Evolutionary conservation across 805 yeast genomes (phyloP).

Genomic region (Myxozyma mucilagina): DNA sequence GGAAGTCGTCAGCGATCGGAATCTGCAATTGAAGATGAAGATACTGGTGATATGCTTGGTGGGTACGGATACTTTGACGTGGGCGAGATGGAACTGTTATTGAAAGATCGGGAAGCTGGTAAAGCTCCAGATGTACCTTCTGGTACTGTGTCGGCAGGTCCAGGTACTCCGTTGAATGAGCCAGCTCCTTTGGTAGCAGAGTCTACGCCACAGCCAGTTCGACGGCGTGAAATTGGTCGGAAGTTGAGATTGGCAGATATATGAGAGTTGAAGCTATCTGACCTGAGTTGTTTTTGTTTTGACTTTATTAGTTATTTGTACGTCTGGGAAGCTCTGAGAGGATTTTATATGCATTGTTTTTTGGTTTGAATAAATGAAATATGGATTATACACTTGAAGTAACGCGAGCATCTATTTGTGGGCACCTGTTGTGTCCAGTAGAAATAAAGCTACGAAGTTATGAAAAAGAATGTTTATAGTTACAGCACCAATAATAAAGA

Average conservation of each 20-base stretch:
- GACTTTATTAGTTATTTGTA: neutral
- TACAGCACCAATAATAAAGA: no score
- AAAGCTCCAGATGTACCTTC: conserved; percentile 38
- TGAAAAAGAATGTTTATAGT: no score
- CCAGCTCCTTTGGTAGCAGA: neutral
- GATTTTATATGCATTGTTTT: no score
- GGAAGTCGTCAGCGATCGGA: conserved; percentile 13
- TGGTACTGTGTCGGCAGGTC: neutral
- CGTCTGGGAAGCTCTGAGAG: no score
- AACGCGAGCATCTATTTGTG: no score
- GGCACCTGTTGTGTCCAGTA: no score
- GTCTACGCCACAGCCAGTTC: conserved; percentile 25
- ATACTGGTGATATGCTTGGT: conserved; percentile 54
- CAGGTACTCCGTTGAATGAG: conserved; percentile 3
- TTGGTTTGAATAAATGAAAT: no score
- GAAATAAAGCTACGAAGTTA: no score
- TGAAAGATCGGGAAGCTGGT: conserved; percentile 56
- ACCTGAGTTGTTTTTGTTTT: neutral
- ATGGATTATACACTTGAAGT: no score
- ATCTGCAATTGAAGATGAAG: conserved; percentile 31
- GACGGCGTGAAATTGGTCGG: conserved; percentile 60
- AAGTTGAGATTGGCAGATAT: conserved; percentile 65
- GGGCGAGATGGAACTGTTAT: conserved; percentile 62
- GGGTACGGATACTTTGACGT: conserved; percentile 87
- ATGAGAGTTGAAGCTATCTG: conserved; percentile 36